phyloP scores from a whole-genome alignment of 768 basidiomycete species.

The Boletus pseudo-olivaceus region DNA sequence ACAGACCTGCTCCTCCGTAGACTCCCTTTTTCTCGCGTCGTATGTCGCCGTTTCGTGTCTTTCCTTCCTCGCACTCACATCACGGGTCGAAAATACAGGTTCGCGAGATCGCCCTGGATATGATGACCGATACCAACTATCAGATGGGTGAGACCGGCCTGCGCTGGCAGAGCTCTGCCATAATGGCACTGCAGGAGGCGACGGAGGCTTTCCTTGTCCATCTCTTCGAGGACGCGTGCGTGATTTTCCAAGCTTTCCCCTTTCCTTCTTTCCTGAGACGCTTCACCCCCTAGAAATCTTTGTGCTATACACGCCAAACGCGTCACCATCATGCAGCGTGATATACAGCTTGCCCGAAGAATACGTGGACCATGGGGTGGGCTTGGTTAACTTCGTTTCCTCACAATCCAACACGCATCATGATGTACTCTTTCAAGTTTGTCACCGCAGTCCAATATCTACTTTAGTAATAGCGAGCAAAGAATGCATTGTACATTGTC shows the following conservation, averaged over 20 bases:
- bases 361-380: slow-evolving; percentile 91
- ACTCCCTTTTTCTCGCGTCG: slow-evolving; percentile 89
- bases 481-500: slow-evolving; percentile 29
- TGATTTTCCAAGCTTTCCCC: slow-evolving; percentile 21
- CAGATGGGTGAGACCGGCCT: slow-evolving; percentile 57
- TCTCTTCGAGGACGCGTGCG: slow-evolving; percentile 97
- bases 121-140: slow-evolving; percentile 73
- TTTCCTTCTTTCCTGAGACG: not conserved
- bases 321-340: slow-evolving; percentile 96
- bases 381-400: slow-evolving; percentile 41
- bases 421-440: not conserved
- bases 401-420: not conserved
- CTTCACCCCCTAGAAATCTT: slow-evolving; percentile 60
- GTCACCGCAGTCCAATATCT: not conserved
- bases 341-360: slow-evolving; percentile 93
- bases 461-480: not conserved
- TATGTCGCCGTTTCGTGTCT: slow-evolving; percentile 38
- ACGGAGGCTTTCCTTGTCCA: slow-evolving; percentile 94
- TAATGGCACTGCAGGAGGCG: slow-evolving; percentile 93
- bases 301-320: slow-evolving; percentile 98
- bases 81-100: slow-evolving; percentile 51
- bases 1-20: slow-evolving; percentile 86
- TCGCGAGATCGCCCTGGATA: slow-evolving; percentile 89
- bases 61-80: not conserved
- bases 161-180: slow-evolving; percentile 94